Conservation (phyloP, 1,284 basidiomycete species). For the Leccinum pachyderme region DNA sequence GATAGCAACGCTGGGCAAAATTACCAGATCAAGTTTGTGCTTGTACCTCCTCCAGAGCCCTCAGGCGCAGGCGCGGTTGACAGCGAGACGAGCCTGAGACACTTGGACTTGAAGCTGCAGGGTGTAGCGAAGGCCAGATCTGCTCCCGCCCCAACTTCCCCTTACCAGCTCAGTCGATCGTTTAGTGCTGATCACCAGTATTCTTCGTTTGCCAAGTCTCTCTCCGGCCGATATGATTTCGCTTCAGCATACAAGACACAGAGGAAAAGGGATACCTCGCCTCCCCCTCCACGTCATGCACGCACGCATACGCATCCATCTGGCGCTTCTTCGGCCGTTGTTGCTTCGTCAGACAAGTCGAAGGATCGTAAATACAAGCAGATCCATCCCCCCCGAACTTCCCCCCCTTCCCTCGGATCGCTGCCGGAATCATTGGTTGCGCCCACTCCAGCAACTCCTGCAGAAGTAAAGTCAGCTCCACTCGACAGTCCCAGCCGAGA, state of each 20-base stretch:
- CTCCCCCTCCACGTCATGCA: slow-evolving; percentile 29
- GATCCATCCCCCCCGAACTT: neutral
- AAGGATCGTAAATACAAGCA: slow-evolving; percentile 1
- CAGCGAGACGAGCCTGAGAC: slow-evolving; percentile 36
- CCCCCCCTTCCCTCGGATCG: slow-evolving; percentile 35
- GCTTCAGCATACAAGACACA: slow-evolving; percentile 47
- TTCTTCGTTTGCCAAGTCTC: slow-evolving; percentile 31
- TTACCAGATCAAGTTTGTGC: slow-evolving; percentile 68
- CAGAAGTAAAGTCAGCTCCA: slow-evolving; percentile 9
- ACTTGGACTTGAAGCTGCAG: slow-evolving; percentile 56
- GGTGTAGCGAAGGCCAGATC: slow-evolving; percentile 48
- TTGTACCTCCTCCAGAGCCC: slow-evolving; percentile 19
- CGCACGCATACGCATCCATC: slow-evolving; percentile 41
- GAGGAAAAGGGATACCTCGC: slow-evolving; percentile 33
- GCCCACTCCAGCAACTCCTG: slow-evolving; percentile 5
- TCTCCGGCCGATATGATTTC: slow-evolving; percentile 58
- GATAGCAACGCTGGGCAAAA: slow-evolving; percentile 87
- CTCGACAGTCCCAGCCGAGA: slow-evolving; percentile 30
- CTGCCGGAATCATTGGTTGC: slow-evolving; percentile 36
- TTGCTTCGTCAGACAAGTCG: slow-evolving; percentile 37
- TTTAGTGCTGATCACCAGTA: slow-evolving; percentile 26
- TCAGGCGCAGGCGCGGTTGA: slow-evolving; percentile 21
- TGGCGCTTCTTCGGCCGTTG: slow-evolving; percentile 28
- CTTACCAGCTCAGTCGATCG: slow-evolving; percentile 21
- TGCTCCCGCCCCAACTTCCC: slow-evolving; percentile 21